Conservation (phyloP, 495 filamentous ascomycete species). For the Penicillium antarcticum region DNA sequence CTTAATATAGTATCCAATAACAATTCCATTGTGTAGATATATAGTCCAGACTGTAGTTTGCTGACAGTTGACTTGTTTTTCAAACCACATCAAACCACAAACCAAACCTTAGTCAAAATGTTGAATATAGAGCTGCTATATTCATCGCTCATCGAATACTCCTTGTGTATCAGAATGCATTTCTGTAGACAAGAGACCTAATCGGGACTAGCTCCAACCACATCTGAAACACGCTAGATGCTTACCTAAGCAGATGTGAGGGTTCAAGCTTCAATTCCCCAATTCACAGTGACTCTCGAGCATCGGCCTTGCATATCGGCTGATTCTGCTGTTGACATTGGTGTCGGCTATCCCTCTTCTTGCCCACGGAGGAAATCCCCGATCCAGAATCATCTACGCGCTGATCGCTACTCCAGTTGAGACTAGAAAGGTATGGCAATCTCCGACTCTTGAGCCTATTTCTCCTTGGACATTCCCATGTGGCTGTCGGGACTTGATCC, state of each 20-base stretch:
- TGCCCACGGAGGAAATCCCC: background rate
- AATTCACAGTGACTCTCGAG: conserved; percentile 7
- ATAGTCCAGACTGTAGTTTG: too few species aligned
- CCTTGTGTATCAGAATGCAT: too few species aligned
- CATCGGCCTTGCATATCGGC: conserved; percentile 2
- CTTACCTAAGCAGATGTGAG: conserved; percentile 15
- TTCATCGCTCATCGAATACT: too few species aligned
- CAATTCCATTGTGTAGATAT: too few species aligned
- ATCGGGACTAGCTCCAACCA: conserved; percentile 13
- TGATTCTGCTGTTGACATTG: background rate
- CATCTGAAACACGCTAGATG: conserved; percentile 37
- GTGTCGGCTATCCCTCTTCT: conserved; percentile 1
- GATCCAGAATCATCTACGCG: conserved; percentile 1
- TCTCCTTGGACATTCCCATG: background rate
- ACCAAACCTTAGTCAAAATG: too few species aligned
- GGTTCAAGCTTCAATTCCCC: conserved; percentile 23
- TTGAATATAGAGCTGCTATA: too few species aligned
- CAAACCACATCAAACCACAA: too few species aligned
- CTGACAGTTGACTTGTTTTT: too few species aligned
- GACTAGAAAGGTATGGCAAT: conserved; percentile 8
- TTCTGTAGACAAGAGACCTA: conserved; percentile 1
- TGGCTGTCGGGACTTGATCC: background rate
- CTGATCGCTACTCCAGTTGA: conserved; percentile 4
- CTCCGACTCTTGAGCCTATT: background rate
- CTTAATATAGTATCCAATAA: too few species aligned